A percentile compares a stretch with the other conserved stretches of the same genome.
Evolutionary conservation across 139 green algal species (phyloP).

Genomic region (Micromonas commoda): DNA sequence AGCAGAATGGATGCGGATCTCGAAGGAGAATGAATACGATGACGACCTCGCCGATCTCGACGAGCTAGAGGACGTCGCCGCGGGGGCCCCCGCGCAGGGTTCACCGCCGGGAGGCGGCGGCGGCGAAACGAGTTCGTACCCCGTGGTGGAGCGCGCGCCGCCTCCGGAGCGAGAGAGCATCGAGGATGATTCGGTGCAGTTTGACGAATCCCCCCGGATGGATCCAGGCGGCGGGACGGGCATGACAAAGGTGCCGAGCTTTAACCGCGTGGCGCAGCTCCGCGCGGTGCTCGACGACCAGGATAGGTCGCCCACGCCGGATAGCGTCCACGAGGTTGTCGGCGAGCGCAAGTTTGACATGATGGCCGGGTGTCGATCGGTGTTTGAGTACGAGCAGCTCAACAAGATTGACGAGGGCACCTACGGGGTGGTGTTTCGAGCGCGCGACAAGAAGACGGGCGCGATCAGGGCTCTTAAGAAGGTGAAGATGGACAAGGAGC

Average conservation of each 20-base stretch:
- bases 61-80: not conserved
- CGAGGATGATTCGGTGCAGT: no score
- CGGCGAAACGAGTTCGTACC: no score
- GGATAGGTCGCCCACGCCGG: no score
- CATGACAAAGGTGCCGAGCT: no score
- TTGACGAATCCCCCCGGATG: no score
- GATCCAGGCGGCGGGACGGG: no score
- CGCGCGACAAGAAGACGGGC: slow-evolving; percentile 60
- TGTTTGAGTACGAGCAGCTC: slow-evolving; percentile 76
- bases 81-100: no score
- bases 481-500: slow-evolving; percentile 90
- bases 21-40: not conserved
- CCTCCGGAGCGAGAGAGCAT: no score
- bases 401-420: slow-evolving; percentile 77
- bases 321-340: not conserved
- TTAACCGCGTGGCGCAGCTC: no score
- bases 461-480: slow-evolving; percentile 84
- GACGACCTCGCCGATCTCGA: not conserved
- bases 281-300: no score
- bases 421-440: slow-evolving; percentile 54
- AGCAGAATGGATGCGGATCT: not conserved
- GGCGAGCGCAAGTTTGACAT: not conserved
- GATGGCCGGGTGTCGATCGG: slow-evolving; percentile 54
- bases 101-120: no score
- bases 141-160: no score